Conservation (phyloP, 2,329 filamentous ascomycete genomes). For the Xylaria sp. region DNA sequence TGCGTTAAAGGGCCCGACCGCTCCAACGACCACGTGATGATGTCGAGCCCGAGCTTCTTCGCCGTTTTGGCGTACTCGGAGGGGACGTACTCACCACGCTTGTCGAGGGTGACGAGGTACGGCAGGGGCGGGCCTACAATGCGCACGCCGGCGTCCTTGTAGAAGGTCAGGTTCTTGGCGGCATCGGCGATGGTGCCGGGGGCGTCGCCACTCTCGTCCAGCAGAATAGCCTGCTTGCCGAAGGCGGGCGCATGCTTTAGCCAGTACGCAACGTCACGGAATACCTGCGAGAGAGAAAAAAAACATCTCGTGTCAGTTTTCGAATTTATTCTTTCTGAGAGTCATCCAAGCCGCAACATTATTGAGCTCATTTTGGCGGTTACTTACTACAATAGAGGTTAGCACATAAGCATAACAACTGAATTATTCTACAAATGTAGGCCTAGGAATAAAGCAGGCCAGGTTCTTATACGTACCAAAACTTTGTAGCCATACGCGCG, state of each 20-base stretch:
- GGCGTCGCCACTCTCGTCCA: conserved; percentile 66
- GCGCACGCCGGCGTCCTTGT: conserved; percentile 62
- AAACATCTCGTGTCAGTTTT: no score
- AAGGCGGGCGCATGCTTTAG: conserved; percentile 65
- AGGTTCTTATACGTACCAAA: no score
- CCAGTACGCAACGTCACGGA: conserved; percentile 70
- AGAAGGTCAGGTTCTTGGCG: conserved; percentile 60
- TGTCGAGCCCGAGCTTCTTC: conserved; percentile 64
- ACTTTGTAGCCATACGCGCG: conserved; percentile 66
- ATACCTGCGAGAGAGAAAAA: no score
- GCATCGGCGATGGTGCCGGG: conserved; percentile 57
- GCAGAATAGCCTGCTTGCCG: conserved; percentile 65
- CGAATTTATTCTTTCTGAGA: no score
- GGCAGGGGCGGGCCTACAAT: conserved; percentile 68
- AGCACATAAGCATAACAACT: no score
- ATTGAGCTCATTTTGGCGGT: no score
- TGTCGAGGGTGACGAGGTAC: conserved; percentile 61
- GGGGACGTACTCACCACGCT: conserved; percentile 62
- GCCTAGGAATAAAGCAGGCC: no score
- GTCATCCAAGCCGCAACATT: no score
- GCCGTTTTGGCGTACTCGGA: conserved; percentile 66
- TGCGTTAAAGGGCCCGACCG: conserved; percentile 64
- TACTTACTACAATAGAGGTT: no score
- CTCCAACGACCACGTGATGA: conserved; percentile 73
- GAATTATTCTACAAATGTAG: no score